A percentile compares a stretch with the other conserved stretches of the same genome.
phyloP scores from a whole-genome alignment of 768 basidiomycete genomes.

The Omphalotus guepiniiformis region DNA sequence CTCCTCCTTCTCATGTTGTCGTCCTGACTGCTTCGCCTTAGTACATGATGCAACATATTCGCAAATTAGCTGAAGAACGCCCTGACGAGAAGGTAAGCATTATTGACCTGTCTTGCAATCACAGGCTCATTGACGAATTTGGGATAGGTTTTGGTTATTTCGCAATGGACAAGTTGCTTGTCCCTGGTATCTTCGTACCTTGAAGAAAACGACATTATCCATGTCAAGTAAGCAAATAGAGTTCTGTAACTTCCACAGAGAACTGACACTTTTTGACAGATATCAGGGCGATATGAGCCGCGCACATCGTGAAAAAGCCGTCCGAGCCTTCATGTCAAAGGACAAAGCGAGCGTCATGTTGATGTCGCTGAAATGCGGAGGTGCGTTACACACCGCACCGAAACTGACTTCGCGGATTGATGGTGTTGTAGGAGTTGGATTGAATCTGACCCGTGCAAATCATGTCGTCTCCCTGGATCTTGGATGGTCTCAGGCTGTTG shows the following conservation, averaged over 20 bases:
- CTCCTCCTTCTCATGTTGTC: background rate
- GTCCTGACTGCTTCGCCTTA: slow-evolving; percentile 15
- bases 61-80: slow-evolving; percentile 37
- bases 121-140: slow-evolving; percentile 8
- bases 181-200: slow-evolving; percentile 62
- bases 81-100: slow-evolving; percentile 57
- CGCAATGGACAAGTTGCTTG: slow-evolving; percentile 68
- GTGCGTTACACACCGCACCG: slow-evolving; percentile 21
- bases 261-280: slow-evolving; percentile 22
- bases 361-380: slow-evolving; percentile 63
- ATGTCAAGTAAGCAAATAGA: slow-evolving; percentile 49
- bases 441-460: slow-evolving; percentile 61
- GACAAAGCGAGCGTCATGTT: slow-evolving; percentile 57
- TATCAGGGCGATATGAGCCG: slow-evolving; percentile 62
- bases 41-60: slow-evolving; percentile 58
- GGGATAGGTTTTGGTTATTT: slow-evolving; percentile 55
- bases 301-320: slow-evolving; percentile 46
- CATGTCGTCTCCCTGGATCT: slow-evolving; percentile 62
- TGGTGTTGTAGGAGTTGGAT: slow-evolving; percentile 33
- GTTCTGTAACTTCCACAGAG: background rate
- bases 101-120: background rate
- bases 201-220: slow-evolving; percentile 42
- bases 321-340: slow-evolving; percentile 57
- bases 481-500: slow-evolving; percentile 61
- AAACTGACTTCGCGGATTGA: background rate